These are phyloP conservation scores for Moniliella sp. DNA, from an alignment of 1,284 basidiomycete genomes.

Conservation along the genomic window DNA sequence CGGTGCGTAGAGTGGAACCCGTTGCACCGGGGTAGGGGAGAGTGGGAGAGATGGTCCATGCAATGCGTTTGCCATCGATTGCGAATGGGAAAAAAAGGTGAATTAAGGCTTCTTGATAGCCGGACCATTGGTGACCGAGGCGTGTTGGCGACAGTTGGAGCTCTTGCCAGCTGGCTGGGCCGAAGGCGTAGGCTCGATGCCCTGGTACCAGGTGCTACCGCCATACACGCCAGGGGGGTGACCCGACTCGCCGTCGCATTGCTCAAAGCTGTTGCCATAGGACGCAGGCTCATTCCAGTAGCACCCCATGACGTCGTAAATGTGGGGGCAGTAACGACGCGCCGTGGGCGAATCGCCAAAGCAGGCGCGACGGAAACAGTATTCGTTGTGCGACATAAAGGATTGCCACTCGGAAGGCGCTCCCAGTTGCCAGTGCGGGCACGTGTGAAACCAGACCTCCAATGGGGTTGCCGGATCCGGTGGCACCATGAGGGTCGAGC, in stretches of 20 bases:
- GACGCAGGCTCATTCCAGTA: constrained; percentile 15
- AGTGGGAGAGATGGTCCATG: too few species aligned
- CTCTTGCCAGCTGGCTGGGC: not conserved
- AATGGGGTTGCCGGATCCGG: constrained; percentile 17
- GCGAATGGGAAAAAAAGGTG: too few species aligned
- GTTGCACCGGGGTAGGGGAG: too few species aligned
- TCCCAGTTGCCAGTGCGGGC: constrained; percentile 19
- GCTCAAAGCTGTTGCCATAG: constrained; percentile 16
- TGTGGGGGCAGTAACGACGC: constrained; percentile 7
- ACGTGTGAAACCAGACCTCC: constrained; percentile 20
- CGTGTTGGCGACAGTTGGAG: not conserved
- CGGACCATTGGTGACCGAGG: not conserved
- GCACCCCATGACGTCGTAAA: constrained; percentile 28
- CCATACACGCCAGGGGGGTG: constrained; percentile 23
- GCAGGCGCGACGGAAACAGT: constrained; percentile 12
- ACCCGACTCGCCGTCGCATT: constrained; percentile 19
- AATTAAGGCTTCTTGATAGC: too few species aligned
- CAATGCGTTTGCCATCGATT: too few species aligned
- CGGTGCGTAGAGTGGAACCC: too few species aligned
- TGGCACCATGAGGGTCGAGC: constrained; percentile 31
- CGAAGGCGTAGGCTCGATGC: not conserved
- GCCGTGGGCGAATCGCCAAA: constrained; percentile 6
- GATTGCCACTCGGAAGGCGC: constrained; percentile 28
- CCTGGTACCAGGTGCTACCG: constrained; percentile 22
- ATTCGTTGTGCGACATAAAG: constrained; percentile 22